Conservation (phyloP, 306 rosid species). For the Coriaria nepalensis region DNA sequence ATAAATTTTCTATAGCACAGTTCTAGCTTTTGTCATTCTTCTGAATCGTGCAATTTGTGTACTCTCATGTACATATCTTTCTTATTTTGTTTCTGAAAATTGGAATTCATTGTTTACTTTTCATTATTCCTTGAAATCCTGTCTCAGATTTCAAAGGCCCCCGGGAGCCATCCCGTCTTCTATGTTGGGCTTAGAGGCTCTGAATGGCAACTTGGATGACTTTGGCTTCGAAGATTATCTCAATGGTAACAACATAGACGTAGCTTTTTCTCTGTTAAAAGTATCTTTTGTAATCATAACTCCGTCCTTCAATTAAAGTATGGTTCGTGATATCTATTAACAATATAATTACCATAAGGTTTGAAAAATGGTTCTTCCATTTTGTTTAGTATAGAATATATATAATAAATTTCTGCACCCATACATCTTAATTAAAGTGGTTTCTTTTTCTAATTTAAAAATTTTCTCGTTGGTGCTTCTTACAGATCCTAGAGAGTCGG, state of each 20-base stretch:
- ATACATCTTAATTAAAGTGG: background rate
- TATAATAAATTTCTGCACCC: background rate
- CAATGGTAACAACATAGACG: conserved; percentile 37
- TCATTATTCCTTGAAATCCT: conserved; percentile 2
- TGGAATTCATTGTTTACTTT: background rate
- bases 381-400: background rate
- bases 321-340: no score
- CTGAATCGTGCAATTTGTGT: no score
- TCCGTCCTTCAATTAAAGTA: background rate
- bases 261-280: background rate
- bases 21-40: no score
- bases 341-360: no score
- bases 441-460: background rate
- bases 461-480: conserved; percentile 9
- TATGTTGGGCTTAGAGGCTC: conserved; percentile 62
- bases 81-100: background rate
- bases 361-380: background rate
- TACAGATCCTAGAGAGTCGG: conserved; percentile 79
- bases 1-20: background rate
- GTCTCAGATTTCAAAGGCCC: conserved; percentile 69
- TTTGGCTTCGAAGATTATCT: conserved; percentile 72
- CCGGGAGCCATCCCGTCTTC: conserved; percentile 56
- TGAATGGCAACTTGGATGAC: conserved; percentile 54
- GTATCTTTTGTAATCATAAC: no score
- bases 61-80: background rate